Conservation (phyloP, 164 flowering plant genomes). For the Kingdonia uniflora region DNA sequence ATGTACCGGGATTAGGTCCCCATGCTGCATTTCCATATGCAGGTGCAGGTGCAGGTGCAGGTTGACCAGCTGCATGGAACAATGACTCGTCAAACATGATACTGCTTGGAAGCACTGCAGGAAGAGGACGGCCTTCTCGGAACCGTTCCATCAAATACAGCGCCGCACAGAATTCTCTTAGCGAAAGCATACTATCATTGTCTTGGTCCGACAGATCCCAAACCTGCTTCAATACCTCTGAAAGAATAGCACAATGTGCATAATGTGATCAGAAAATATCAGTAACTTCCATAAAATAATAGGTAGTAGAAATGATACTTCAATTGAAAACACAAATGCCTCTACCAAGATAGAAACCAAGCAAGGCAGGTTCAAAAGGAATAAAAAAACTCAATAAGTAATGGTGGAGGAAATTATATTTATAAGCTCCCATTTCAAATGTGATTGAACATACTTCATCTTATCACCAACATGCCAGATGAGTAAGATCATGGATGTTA, state of each 20-base stretch:
- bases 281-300: no score
- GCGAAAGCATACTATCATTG: slow-evolving; percentile 88
- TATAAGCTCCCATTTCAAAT: no score
- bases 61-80: slow-evolving; percentile 45
- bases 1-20: slow-evolving; percentile 54
- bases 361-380: no score
- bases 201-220: slow-evolving; percentile 99
- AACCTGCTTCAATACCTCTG: slow-evolving; percentile 96
- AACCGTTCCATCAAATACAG: slow-evolving; percentile 90
- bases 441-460: no score
- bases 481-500: no score
- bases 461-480: no score
- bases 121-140: slow-evolving; percentile 90
- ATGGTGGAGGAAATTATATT: no score
- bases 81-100: slow-evolving; percentile 57
- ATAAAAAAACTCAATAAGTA: no score
- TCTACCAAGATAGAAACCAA: no score
- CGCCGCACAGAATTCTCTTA: slow-evolving; percentile 84
- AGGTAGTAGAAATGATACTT: no score
- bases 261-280: not conserved
- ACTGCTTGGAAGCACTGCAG: slow-evolving; percentile 57
- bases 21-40: slow-evolving; percentile 48
- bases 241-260: slow-evolving; percentile 12
- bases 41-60: slow-evolving; percentile 30
- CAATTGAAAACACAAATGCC: no score